These are phyloP conservation scores for Metschnikowia santaceciliae DNA, from an alignment of 805 yeast species.

Conservation along the genomic window DNA sequence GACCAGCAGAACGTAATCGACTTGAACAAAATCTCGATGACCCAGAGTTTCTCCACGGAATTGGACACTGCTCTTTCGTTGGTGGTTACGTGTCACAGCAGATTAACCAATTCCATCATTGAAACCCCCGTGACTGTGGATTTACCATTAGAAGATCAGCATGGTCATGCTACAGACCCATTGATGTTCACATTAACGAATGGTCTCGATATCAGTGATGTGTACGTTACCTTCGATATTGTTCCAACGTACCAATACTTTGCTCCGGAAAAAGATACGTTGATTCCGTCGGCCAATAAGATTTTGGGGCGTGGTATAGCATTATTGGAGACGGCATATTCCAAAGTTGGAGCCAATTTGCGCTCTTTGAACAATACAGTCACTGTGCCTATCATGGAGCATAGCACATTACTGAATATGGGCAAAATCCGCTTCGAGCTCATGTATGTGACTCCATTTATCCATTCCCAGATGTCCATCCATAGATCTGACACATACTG, in stretches of 20 bases:
- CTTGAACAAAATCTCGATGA: conserved; percentile 68
- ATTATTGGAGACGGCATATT: conserved; percentile 53
- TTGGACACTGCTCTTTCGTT: conserved; percentile 84
- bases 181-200: conserved; percentile 62
- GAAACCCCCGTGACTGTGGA: conserved; percentile 66
- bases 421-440: conserved; percentile 78
- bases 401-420: conserved; percentile 64
- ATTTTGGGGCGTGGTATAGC: conserved; percentile 82
- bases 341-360: conserved; percentile 64
- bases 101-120: conserved; percentile 23
- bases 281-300: conserved; percentile 17
- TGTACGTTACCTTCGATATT: conserved; percentile 71
- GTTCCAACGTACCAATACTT: conserved; percentile 77
- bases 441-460: conserved; percentile 66
- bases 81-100: conserved; percentile 45
- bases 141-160: conserved; percentile 77
- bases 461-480: conserved; percentile 64
- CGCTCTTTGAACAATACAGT: conserved; percentile 62
- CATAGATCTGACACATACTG: conserved; percentile 76
- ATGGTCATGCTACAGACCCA: conserved; percentile 66
- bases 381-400: conserved; percentile 73
- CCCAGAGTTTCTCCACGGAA: conserved; percentile 75
- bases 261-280: conserved; percentile 3
- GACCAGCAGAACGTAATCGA: conserved; percentile 56
- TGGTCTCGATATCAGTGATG: conserved; percentile 44